Evolutionary conservation across 177 flowering plant species (phyloP), one percentile per base, ranked within the genome.

Genomic region (Vitis hybrid): DNA sequence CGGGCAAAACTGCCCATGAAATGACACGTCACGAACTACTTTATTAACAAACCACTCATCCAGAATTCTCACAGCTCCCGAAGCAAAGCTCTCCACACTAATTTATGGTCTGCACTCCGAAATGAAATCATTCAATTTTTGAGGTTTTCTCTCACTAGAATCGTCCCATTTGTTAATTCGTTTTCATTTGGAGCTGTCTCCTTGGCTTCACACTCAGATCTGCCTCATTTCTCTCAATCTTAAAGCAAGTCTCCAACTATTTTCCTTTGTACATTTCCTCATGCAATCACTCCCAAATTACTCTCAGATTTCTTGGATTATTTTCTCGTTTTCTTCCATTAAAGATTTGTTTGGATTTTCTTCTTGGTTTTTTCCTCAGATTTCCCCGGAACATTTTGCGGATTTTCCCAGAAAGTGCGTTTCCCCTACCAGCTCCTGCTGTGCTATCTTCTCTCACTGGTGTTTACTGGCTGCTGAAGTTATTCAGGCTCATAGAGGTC

Each of bases 171-270:
- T 39, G 7, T 39, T 39, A 39, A 6, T 39, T 39, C 1, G 5
- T 39, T 57, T 69, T 10, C 45, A 66, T 4, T 74, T 74, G 77
- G 66, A 74, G 45, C 71, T 67, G 63, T 71, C 75, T 45, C 19
- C 68, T 74, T 71, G 45, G 74, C 51, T 45, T 51, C 29, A 48
- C 20, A 5, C 26, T 18, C 70, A 58, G 70, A 68, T 68, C 70
- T 22, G 51, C 13, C 48, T 39, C 50, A 50, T 18, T 45, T 16
- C 2, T 18, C n/a, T 7, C 45, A 39, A 4, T 29, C 61, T 26
- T 19, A 16, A 16, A 53, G 16, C 5, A 12, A 16, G 16, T 53
- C 56, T 13, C 56, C 15, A 53, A 15, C 56, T 7, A 53, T 14
- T 39, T 39, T 6, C 45, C 45, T 39, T 26, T 26, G 29, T 26